phyloP scores from a whole-genome alignment of 2,329 filamentous ascomycete species.

The Furcasterigmium furcatum region DNA sequence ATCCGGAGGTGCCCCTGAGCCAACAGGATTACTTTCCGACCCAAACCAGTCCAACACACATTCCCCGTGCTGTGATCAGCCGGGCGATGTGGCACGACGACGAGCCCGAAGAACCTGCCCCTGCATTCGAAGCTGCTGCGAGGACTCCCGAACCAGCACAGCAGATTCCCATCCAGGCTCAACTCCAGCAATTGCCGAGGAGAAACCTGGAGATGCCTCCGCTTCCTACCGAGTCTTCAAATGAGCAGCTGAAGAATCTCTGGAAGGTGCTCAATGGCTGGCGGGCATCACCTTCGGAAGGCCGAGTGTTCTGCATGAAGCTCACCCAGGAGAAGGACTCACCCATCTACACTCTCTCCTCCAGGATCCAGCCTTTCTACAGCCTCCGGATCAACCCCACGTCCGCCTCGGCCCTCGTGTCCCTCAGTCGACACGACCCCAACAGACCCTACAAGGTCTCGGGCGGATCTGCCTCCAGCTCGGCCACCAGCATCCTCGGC shows the following conservation, averaged over 20 bases:
- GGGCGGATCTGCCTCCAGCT: conserved; percentile 22
- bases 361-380: conserved; percentile 62
- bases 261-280: conserved; percentile 72
- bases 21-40: conserved; percentile 70
- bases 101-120: conserved; percentile 13
- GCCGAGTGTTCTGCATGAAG: conserved; percentile 56
- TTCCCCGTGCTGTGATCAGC: conserved; percentile 64
- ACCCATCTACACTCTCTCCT: conserved; percentile 65
- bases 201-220: conserved; percentile 33
- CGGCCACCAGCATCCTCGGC: conserved; percentile 25
- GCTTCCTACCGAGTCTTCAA: conserved; percentile 49
- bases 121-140: conserved; percentile 9
- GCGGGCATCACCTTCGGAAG: conserved; percentile 58
- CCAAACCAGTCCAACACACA: conserved; percentile 58
- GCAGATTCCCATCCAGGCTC: conserved; percentile 12
- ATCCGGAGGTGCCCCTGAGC: conserved; percentile 62
- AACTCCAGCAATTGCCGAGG: conserved; percentile 20
- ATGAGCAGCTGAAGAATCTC: conserved; percentile 59
- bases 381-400: conserved; percentile 62
- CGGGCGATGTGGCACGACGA: conserved; percentile 55
- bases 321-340: conserved; percentile 55
- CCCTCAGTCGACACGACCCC: conserved; percentile 58
- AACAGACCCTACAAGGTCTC: conserved; percentile 50
- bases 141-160: conserved; percentile 12
- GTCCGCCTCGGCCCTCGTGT: conserved; percentile 59